Percentiles rank a stretch among this genome's conserved stretches.
phyloP scores from a whole-genome alignment of 73 alveolate genomes.

The Paramecium bursaria region DNA sequence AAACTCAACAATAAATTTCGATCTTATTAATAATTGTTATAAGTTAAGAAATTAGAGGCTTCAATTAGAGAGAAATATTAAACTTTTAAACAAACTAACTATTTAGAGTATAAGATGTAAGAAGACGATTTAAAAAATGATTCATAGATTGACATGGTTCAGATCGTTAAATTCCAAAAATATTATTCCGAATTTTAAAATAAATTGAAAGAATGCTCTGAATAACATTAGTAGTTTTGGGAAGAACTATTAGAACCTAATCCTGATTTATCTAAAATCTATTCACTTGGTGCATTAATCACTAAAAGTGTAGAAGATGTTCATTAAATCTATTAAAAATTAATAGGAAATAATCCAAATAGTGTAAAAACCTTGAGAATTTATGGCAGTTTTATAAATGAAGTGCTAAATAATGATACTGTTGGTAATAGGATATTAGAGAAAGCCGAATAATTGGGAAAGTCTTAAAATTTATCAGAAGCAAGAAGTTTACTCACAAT shows the following conservation, averaged over 20 bases:
- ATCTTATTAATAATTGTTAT: not conserved
- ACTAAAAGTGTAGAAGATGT: constrained; percentile 58
- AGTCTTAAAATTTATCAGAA: constrained; percentile 15
- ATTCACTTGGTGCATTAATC: constrained; percentile 57
- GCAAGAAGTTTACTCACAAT: constrained; percentile 31
- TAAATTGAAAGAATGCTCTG: constrained; percentile 51
- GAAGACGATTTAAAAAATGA: constrained; percentile 55
- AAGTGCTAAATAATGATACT: constrained; percentile 61
- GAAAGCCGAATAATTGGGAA: constrained; percentile 57
- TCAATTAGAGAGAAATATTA: constrained; percentile 51
- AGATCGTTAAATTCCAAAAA: constrained; percentile 45
- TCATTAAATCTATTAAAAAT: constrained; percentile 10
- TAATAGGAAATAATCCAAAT: constrained; percentile 56
- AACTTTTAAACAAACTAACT: constrained; percentile 18
- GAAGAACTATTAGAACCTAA: constrained; percentile 59
- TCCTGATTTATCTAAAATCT: constrained; percentile 63
- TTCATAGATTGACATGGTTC: constrained; percentile 63
- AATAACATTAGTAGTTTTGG: constrained; percentile 67
- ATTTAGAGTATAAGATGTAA: constrained; percentile 30
- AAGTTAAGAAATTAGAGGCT: constrained; percentile 54
- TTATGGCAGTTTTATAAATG: constrained; percentile 64
- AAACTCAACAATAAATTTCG: constrained; percentile 5
- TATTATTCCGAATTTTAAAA: constrained; percentile 36
- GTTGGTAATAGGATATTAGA: constrained; percentile 63
- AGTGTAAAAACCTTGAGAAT: constrained; percentile 45